Percentiles rank a stretch among this genome's conserved stretches.
phyloP scores from a whole-genome alignment of 2,329 filamentous ascomycete species.

The Exserohilum turcica region DNA sequence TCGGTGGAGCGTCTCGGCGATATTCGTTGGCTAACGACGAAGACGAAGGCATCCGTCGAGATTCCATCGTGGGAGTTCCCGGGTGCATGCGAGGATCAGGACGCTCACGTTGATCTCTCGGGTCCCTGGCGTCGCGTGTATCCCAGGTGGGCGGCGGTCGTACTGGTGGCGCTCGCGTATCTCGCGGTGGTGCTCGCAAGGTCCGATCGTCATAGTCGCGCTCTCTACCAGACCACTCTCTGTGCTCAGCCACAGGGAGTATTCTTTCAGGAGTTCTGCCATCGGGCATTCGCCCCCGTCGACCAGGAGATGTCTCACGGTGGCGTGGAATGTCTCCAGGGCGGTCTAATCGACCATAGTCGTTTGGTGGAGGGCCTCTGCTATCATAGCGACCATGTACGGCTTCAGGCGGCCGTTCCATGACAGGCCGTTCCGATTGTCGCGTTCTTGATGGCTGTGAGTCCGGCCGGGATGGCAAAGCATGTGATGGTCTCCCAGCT shows the following conservation, averaged over 20 bases:
- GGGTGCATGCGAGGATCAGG: slow-evolving; percentile 37
- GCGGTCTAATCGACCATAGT: slow-evolving; percentile 54
- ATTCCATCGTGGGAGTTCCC: slow-evolving; percentile 22
- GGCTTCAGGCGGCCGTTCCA: slow-evolving; percentile 36
- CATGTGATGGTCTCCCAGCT: slow-evolving; percentile 42
- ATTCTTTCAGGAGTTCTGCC: slow-evolving; percentile 47
- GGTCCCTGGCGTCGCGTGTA: slow-evolving; percentile 35
- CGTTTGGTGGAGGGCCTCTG: slow-evolving; percentile 39
- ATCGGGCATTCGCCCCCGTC: slow-evolving; percentile 37
- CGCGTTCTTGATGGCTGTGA: slow-evolving; percentile 57
- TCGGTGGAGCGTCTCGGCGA: slow-evolving; percentile 33
- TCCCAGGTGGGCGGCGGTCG: slow-evolving; percentile 33
- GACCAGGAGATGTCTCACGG: slow-evolving; percentile 50
- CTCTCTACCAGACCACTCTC: slow-evolving; percentile 40
- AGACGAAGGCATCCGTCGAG: slow-evolving; percentile 31
- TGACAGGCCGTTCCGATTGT: slow-evolving; percentile 36
- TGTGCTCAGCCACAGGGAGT: slow-evolving; percentile 32
- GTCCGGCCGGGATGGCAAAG: slow-evolving; percentile 64
- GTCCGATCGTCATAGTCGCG: slow-evolving; percentile 46
- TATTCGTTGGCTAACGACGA: slow-evolving; percentile 32
- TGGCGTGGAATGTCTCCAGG: slow-evolving; percentile 45
- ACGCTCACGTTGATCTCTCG: slow-evolving; percentile 38
- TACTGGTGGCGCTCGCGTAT: slow-evolving; percentile 32
- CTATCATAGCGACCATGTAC: slow-evolving; percentile 40
- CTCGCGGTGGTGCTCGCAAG: slow-evolving; percentile 42